Evolutionary conservation across 352 stramenopile species (phyloP), one percentile per base, ranked within the genome.

Genomic region (Phytophthora tentaculata): DNA sequence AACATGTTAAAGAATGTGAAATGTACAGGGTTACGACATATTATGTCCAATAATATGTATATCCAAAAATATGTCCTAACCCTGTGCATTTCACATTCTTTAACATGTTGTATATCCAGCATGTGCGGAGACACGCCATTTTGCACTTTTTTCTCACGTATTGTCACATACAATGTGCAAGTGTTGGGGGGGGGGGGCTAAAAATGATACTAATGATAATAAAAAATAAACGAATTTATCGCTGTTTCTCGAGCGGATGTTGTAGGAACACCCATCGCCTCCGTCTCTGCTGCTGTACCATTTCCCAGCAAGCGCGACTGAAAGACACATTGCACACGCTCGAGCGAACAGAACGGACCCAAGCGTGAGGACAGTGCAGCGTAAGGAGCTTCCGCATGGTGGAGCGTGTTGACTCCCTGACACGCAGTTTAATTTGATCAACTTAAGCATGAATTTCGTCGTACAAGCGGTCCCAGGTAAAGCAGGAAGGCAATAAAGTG

Each of bases 281-380:
- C 70, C 0, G 55, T 64, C 19, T 55, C 10, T 2, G 69, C 56
- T 1, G 55, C 45, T 10, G 64, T 61, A 3, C 20, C 3, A 0
- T n/a, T 45, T 10, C 20, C 37, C 1, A 19, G 9, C 41, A 74
- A 61, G 0, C 39, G 9, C 1, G 58, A 19, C 2, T 56, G 17
- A 14, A 66, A 69, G 28, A n/a, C n/a, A 76, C 66, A 0, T 37
- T 7, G 41, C 61, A 69, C 2, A 69, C 41, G 16, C 68, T 77
- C 24, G 39, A 64, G 3, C 50, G 55, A 3, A 29, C 5, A 6
- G 44, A 67, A 0, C 45, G 56, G 12, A 64, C 61, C 3, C 56
- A n/a, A 23, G 71, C 65, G 0, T 9, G 45, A 0, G 56, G 67
- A 20, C 61, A 71, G 20, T 64, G 56, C 19, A 58, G 24, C 2